Base-by-base conservation (phyloP, 2,329 filamentous ascomycete species). In the Beauveria scarabaeidicola region DNA sequence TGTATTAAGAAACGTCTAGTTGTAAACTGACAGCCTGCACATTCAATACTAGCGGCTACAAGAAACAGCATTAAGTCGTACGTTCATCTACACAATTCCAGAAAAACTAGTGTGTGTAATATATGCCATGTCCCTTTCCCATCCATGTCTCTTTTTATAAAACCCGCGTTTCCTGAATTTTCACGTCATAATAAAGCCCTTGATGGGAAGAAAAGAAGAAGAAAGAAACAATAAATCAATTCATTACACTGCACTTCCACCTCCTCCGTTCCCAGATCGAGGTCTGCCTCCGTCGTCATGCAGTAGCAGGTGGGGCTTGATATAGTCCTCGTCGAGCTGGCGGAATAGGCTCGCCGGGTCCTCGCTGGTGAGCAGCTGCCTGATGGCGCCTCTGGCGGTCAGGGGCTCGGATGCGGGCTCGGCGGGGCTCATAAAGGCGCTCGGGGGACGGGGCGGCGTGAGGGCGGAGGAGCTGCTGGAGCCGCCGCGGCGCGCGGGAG, bases 321-420 rank as follows among this genome's bases (percentile, higher is more conserved):
- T 92, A 72, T 91, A 97, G 62, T 92, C 91, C 73, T 99, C 94
- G 71, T 99, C 94, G 62, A 99, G 77, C 74, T 96, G 92, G 65
- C 86, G 87, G 73, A 99, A 96, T 75, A 95, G 84, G 50, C 89
- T 91, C 10, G 90, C 89, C 48, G 95, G 91, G 71, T 99, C 94
- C 54, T 96, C 91, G 1, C 88, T 83, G 17, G 88, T 89, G 65
- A 96, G 85, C 9, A 99, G 78, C 69, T 93, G 89, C 60, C 86
- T 85, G 61, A 97, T 85, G 0, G 91, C 89, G 32, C 85, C 88
- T 21, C 85, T 82, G 11, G 90, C 90, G 29, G 84, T 89, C n/a
- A 91, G 76, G 46, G 81, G 75, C 52, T 76, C 65, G 54, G 72
- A 55, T 6, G 65, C 40, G 3, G 71, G 66, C 8, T 68, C 61